Conservation (phyloP, 805 yeast genomes). For the Starmerella bacillaris region DNA sequence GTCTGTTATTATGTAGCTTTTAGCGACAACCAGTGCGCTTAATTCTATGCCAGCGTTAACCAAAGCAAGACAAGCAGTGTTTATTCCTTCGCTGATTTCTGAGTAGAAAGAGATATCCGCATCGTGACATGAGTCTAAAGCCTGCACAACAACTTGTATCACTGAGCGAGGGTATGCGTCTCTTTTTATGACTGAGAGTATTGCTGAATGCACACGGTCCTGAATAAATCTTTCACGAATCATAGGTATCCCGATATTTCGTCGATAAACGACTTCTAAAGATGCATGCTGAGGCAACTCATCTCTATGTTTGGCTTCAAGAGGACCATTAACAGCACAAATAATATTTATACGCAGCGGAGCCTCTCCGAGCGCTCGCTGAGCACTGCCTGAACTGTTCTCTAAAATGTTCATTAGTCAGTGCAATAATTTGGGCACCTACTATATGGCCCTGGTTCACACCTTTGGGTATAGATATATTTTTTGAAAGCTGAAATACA, state of each 20-base stretch:
- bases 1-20: conserved; percentile 26
- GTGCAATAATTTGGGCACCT: too few species aligned
- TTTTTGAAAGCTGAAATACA: too few species aligned
- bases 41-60: conserved; percentile 66
- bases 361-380: conserved; percentile 28
- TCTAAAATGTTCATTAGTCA: conserved; percentile 24
- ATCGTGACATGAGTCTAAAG: conserved; percentile 33
- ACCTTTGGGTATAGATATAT: too few species aligned
- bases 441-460: too few species aligned
- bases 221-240: conserved; percentile 63
- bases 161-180: conserved; percentile 62
- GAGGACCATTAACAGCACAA: conserved; percentile 76
- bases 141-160: conserved; percentile 50
- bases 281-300: conserved; percentile 67
- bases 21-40: conserved; percentile 41
- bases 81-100: conserved; percentile 52
- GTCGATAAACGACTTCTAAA: conserved; percentile 61
- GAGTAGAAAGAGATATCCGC: conserved; percentile 19
- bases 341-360: conserved; percentile 20
- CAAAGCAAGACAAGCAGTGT: conserved; percentile 56
- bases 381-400: conserved; percentile 70
- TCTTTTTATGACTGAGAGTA: conserved; percentile 43
- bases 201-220: conserved; percentile 44
- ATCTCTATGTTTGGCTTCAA: conserved; percentile 66
- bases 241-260: conserved; percentile 53